These are phyloP conservation scores for Alternaria conjuncta DNA, from an alignment of 2,329 filamentous ascomycete species.

Conservation along the genomic window DNA sequence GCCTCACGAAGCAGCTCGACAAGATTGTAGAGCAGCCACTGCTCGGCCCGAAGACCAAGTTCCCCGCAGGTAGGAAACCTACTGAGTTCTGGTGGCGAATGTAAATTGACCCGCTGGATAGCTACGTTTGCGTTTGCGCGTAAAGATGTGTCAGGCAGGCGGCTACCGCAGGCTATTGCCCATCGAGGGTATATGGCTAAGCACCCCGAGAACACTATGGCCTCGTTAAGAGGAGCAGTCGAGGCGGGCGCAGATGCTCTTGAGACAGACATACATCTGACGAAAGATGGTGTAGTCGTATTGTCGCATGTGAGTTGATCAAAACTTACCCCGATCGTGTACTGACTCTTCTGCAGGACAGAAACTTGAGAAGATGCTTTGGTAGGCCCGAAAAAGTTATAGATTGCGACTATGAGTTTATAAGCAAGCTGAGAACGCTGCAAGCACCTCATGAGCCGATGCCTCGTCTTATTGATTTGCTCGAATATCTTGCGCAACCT, in stretches of 20 bases:
- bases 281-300: slow-evolving; percentile 82
- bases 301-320: slow-evolving; percentile 71
- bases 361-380: slow-evolving; percentile 79
- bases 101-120: slow-evolving; percentile 26
- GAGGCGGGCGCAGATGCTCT: slow-evolving; percentile 78
- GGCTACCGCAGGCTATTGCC: slow-evolving; percentile 73
- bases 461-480: slow-evolving; percentile 75
- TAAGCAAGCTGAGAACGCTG: slow-evolving; percentile 72
- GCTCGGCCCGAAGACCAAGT: slow-evolving; percentile 38
- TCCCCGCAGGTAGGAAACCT: slow-evolving; percentile 31
- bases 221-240: slow-evolving; percentile 76
- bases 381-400: slow-evolving; percentile 74
- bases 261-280: slow-evolving; percentile 87
- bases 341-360: slow-evolving; percentile 62
- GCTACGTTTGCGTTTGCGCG: slow-evolving; percentile 45
- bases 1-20: slow-evolving; percentile 42
- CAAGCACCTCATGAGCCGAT: slow-evolving; percentile 72
- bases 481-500: slow-evolving; percentile 72
- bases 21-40: slow-evolving; percentile 45
- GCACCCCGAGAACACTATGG: slow-evolving; percentile 86
- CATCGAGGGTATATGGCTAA: slow-evolving; percentile 80
- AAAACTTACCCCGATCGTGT: not conserved
- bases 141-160: slow-evolving; percentile 44
- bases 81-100: not conserved
- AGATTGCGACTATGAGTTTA: slow-evolving; percentile 77